A percentile compares a stretch with the other conserved stretches of the same genome.
Evolutionary conservation across 2,329 filamentous ascomycete species (phyloP).

Genomic region (Botryotinia convoluta): DNA sequence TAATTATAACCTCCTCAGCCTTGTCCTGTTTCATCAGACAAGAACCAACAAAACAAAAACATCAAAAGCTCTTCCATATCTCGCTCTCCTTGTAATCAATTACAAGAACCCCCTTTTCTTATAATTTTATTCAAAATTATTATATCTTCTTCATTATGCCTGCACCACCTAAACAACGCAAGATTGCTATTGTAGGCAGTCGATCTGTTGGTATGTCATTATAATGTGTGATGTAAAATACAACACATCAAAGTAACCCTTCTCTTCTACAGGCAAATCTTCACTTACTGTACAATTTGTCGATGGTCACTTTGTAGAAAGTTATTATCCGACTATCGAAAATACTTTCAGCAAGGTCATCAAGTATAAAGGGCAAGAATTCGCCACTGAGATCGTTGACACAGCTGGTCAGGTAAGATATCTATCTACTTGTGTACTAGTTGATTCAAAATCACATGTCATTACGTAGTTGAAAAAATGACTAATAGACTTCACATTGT

Average conservation of each 20-base stretch:
- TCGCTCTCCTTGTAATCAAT: slow-evolving; percentile 3
- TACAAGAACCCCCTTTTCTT: neutral
- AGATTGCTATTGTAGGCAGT: slow-evolving; percentile 94
- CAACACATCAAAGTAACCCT: slow-evolving; percentile 7
- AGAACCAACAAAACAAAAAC: slow-evolving; percentile 14
- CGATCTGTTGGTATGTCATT: slow-evolving; percentile 75
- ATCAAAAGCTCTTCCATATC: slow-evolving; percentile 1
- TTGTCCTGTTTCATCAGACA: neutral
- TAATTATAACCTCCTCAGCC: slow-evolving; percentile 1
- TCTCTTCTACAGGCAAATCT: slow-evolving; percentile 71
- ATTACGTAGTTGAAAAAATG: neutral
- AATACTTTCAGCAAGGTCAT: slow-evolving; percentile 98
- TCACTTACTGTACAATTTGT: slow-evolving; percentile 96
- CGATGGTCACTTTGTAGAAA: slow-evolving; percentile 97
- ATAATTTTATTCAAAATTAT: neutral
- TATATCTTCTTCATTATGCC: slow-evolving; percentile 27
- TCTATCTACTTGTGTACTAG: neutral
- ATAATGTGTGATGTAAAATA: slow-evolving; percentile 21
- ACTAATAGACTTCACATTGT: slow-evolving; percentile 24
- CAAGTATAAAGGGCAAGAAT: slow-evolving; percentile 89
- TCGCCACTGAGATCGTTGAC: slow-evolving; percentile 94
- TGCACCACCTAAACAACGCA: slow-evolving; percentile 70
- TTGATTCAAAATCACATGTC: slow-evolving; percentile 21
- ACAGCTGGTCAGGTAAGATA: slow-evolving; percentile 81
- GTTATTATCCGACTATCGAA: slow-evolving; percentile 98